These are phyloP conservation scores for Claviceps paspali DNA, from an alignment of 2,329 filamentous ascomycete species.

Conservation along the genomic window DNA sequence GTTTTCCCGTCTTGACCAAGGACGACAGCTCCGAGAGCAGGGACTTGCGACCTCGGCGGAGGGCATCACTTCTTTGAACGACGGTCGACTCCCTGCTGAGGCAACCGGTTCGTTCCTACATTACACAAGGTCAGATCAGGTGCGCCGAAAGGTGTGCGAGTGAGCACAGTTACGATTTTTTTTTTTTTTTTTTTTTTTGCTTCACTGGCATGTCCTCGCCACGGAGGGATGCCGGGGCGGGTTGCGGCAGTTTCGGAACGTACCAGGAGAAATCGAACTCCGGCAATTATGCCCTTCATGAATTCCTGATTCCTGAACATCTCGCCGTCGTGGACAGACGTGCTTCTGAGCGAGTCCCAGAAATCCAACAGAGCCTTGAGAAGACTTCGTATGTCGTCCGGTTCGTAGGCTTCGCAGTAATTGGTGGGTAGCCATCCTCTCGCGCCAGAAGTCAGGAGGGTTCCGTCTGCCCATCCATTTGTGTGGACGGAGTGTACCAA, in stretches of 20 bases:
- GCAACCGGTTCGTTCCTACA: constrained; percentile 74
- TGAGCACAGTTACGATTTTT: too few species aligned
- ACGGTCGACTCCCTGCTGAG: constrained; percentile 65
- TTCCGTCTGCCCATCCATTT: constrained; percentile 97
- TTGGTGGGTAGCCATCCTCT: constrained; percentile 96
- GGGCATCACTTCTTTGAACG: constrained; percentile 57
- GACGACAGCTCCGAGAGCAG: constrained; percentile 79
- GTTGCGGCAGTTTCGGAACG: constrained; percentile 26
- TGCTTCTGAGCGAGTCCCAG: constrained; percentile 77
- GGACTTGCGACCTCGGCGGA: constrained; percentile 72
- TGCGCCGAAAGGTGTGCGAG: too few species aligned
- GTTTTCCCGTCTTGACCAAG: constrained; percentile 78
- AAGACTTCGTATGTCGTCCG: constrained; percentile 69
- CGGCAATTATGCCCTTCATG: constrained; percentile 85
- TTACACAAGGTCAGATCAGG: constrained; percentile 7
- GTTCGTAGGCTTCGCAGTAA: constrained; percentile 92
- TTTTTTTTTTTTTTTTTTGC: too few species aligned
- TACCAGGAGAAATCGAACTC: constrained; percentile 79
- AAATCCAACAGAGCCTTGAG: constrained; percentile 79
- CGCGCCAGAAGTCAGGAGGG: constrained; percentile 67
- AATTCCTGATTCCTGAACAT: constrained; percentile 87
- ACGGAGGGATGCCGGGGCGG: too few species aligned
- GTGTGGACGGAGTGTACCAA: constrained; percentile 93
- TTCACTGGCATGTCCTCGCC: too few species aligned
- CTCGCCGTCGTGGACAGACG: constrained; percentile 56